Base-by-base conservation (phyloP, 2,329 filamentous ascomycete genomes). In the Clonostachys sp. region DNA sequence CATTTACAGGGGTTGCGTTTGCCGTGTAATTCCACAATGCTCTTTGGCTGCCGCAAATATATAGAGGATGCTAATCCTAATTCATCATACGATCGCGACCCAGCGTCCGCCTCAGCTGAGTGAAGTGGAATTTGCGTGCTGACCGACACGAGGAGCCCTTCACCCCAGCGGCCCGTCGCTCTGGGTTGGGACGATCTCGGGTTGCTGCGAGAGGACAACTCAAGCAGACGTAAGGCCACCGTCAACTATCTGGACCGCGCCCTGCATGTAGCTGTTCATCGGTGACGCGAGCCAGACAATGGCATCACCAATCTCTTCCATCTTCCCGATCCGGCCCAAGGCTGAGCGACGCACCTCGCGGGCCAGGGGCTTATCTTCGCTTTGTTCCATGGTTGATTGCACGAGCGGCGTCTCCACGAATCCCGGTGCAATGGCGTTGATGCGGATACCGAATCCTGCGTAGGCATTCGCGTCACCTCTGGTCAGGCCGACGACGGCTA, bases 401-500 rank as follows among this genome's bases (percentile, higher is more conserved):
- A 49, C 12, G 8, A 49, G 41, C 12, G 48, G 48, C 35, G 48
- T 49, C 33, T 9, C 43, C n/a, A 49, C 39, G 34, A 41, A 49
- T 6, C 48, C 48, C n/a, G 48, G 48, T 14, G 34, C 33, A 18
- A 49, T 46, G 44, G 41, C 40, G 48, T 49, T 49, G 41, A 49
- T 47, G 14, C 42, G 40, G 41, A 49, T 49, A 20, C 44, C 40
- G 20, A 44, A 40, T 12, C 44, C 44, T 17, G 20, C 48, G 35
- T 49, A 49, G 34, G 30, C 14, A 38, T 41, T 45, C 7, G 48
- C 48, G 33, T 49, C 48, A 17, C 18, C 44, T 36, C 35, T 46
- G 8, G 48, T 49, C 13, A 49, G 48, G 10, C 48, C 48, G 24
- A 49, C 30, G 30, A 51, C 55, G 30, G 24, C 45, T 46, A 46